These are phyloP conservation scores for Turritis glabra DNA, from an alignment of 345 rosid species.

Conservation along the genomic window DNA sequence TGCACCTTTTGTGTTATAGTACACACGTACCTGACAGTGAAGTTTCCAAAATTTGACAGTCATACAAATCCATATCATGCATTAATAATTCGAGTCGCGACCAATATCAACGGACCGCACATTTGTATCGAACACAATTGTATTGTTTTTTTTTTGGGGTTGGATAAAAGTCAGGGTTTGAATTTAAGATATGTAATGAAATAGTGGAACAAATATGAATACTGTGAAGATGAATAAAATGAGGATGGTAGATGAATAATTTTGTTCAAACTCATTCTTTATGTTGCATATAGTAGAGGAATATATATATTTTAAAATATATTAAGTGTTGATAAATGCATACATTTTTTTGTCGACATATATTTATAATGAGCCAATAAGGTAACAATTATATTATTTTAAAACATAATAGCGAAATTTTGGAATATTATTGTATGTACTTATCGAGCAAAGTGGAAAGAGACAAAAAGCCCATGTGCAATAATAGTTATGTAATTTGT, in stretches of 20 bases:
- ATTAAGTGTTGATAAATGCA: too few species aligned
- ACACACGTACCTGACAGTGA: not conserved
- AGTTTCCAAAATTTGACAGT: not conserved
- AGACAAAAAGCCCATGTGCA: slow-evolving; percentile 24
- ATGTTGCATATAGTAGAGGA: not conserved
- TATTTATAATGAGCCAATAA: not conserved
- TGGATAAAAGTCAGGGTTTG: not conserved
- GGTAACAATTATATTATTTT: not conserved
- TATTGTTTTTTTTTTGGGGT: not conserved
- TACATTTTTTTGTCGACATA: not conserved
- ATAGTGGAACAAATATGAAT: not conserved
- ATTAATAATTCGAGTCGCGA: not conserved
- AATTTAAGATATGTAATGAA: not conserved
- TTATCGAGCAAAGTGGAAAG: not conserved
- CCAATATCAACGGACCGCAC: not conserved
- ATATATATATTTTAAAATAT: too few species aligned
- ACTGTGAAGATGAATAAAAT: not conserved
- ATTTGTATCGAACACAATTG: not conserved
- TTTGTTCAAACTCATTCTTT: not conserved
- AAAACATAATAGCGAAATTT: not conserved
- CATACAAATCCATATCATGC: not conserved
- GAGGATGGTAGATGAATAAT: not conserved
- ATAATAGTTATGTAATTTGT: too few species aligned
- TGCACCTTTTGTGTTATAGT: not conserved
- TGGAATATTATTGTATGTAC: not conserved